Conservation (phyloP, 2,329 filamentous ascomycete genomes). For the Claviceps sp. region DNA sequence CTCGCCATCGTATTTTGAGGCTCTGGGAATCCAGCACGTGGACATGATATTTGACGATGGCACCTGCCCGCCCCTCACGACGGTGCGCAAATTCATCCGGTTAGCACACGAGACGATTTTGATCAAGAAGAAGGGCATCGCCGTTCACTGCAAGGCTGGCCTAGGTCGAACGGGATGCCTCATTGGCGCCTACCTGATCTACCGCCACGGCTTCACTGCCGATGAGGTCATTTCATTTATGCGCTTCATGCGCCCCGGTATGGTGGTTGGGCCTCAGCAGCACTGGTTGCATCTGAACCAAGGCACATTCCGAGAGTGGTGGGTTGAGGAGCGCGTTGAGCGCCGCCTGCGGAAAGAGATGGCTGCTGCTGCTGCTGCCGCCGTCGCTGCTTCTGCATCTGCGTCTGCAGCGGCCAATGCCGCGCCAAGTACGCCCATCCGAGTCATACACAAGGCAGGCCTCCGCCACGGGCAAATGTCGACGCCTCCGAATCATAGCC, state of each 20-base stretch:
- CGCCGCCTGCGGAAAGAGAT: conserved; percentile 49
- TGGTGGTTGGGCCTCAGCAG: conserved; percentile 97
- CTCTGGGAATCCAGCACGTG: conserved; percentile 84
- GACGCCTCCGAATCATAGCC: conserved; percentile 71
- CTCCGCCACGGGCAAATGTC: conserved; percentile 56
- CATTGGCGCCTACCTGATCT: conserved; percentile 95
- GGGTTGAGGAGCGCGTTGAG: conserved; percentile 78
- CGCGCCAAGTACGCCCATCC: conserved; percentile 46
- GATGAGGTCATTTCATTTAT: conserved; percentile 97
- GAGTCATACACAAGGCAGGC: conserved; percentile 45
- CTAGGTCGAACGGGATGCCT: conserved; percentile 90
- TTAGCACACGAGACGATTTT: conserved; percentile 91
- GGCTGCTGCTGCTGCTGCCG: conserved; percentile 28
- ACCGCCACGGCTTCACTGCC: conserved; percentile 91
- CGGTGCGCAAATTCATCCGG: conserved; percentile 91
- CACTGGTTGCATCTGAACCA: conserved; percentile 99
- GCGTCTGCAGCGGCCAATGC: conserved; percentile 19
- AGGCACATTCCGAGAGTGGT: conserved; percentile 96
- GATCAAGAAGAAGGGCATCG: conserved; percentile 80
- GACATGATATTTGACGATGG: conserved; percentile 99
- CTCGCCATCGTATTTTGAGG: conserved; percentile 93
- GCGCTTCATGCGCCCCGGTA: conserved; percentile 97
- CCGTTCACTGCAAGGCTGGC: conserved; percentile 96
- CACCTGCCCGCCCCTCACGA: conserved; percentile 76
- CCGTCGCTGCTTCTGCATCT: neutral